Base-by-base conservation (phyloP, 495 filamentous ascomycete species). In the Trichoderma parareesei region DNA sequence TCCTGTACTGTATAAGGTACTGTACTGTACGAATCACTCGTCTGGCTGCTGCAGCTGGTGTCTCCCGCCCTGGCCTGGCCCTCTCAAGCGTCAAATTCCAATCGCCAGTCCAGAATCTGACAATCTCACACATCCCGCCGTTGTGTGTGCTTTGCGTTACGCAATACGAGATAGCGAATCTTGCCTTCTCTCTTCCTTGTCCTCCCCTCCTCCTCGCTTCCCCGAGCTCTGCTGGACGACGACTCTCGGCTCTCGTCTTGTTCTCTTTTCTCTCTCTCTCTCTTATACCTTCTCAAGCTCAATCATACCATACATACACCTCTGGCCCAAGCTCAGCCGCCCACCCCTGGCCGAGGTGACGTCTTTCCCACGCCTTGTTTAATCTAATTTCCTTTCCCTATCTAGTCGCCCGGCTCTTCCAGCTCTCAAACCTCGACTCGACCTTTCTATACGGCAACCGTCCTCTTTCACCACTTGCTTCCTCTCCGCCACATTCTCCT, bases 111-210 rank as follows among this genome's bases (percentile, higher is more conserved):
- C 27, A 27, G 27, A 27, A 27, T 27, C 27, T 27, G 27, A 4
- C 46, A 49, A 49, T 49, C 46, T 49, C 46, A 49, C 46, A 27
- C 27, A 27, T 27, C 27, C 27, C 27, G 27, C 27, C 27, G 27
- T 27, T 27, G 27, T 27, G 27, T 18, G 16, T 18, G 18, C 46
- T 18, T n/a, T 20, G 46, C 46, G 46, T 49, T 49, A 49, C 46
- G 46, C 46, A 49, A 49, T 49, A 49, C 46, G 46, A 49, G 46
- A 49, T 49, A 49, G 8, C 46, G 16, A 49, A 49, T 49, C 46
- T n/a, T 49, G 46, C 46, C 9, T 9, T n/a, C n/a, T n/a, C n/a
- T 18, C 46, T 49, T 8, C 6, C 5, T 18, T 48, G 14, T 16
- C 14, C 44, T 49, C 46, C 46, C 46, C 46, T 46, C 46, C 46